phyloP scores from a whole-genome alignment of 192 early-diverging fungal species.

The Dimargaris cristalligena region DNA sequence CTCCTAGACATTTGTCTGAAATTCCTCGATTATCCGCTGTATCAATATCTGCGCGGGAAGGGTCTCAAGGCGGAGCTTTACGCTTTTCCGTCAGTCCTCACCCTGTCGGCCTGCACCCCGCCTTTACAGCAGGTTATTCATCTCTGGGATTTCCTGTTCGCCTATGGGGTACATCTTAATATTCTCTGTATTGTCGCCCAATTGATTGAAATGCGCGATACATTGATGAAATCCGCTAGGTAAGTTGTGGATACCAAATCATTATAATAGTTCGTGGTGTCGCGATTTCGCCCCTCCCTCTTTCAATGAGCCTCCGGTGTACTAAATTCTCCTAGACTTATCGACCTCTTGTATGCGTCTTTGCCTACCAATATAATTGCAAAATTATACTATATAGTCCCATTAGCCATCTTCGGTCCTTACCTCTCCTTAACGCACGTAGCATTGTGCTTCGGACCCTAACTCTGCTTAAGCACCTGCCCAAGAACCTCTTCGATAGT shows the following conservation, averaged over 20 bases:
- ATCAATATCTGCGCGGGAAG: constrained; percentile 50
- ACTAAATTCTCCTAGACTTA: too few relatives aligned
- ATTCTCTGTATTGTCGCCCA: constrained; percentile 79
- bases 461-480: background rate
- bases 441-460: background rate
- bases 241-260: too few relatives aligned
- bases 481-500: background rate
- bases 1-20: constrained; percentile 69
- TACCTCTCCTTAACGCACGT: background rate
- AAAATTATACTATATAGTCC: too few relatives aligned
- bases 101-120: constrained; percentile 74
- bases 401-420: background rate
- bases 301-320: too few relatives aligned
- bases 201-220: constrained; percentile 52
- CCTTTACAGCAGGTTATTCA: constrained; percentile 67
- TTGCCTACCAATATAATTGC: too few relatives aligned
- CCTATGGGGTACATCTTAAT: constrained; percentile 85
- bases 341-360: too few relatives aligned
- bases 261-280: too few relatives aligned
- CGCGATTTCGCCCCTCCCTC: too few relatives aligned
- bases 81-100: constrained; percentile 80
- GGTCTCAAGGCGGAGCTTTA: constrained; percentile 61
- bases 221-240: constrained; percentile 54
- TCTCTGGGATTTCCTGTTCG: constrained; percentile 86
- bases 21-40: constrained; percentile 54